phyloP scores from a whole-genome alignment of 306 rosid genomes.

The Glycine tomentella region DNA sequence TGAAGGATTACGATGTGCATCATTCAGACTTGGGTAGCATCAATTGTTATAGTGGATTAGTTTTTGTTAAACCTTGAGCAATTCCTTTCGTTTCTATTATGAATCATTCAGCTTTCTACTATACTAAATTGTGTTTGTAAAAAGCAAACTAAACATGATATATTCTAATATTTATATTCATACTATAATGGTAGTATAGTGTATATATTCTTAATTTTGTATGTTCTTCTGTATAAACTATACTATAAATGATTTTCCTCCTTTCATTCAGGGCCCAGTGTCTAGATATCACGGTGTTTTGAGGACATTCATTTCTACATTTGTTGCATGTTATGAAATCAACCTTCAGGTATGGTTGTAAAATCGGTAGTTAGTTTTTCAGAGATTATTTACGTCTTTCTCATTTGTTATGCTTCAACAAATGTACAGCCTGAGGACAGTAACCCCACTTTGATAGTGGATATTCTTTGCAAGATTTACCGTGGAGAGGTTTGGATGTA shows the following conservation, averaged over 20 bases:
- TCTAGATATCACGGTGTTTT: slow-evolving; percentile 87
- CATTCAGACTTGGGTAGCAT: slow-evolving; percentile 45
- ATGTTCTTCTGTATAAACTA: slow-evolving; percentile 30
- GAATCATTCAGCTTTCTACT: slow-evolving; percentile 33
- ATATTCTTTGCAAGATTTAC: slow-evolving; percentile 86
- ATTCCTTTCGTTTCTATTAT: slow-evolving; percentile 22
- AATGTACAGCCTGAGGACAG: slow-evolving; percentile 73
- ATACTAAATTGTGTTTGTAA: slow-evolving; percentile 8
- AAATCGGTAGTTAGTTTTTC: slow-evolving; percentile 38
- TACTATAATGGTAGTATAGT: background rate
- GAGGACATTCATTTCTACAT: slow-evolving; percentile 87
- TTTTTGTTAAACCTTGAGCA: slow-evolving; percentile 42
- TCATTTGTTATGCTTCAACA: slow-evolving; percentile 52
- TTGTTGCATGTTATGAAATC: slow-evolving; percentile 93
- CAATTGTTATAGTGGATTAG: slow-evolving; percentile 23
- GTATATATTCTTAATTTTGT: slow-evolving; percentile 10
- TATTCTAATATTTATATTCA: slow-evolving; percentile 32
- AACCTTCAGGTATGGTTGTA: slow-evolving; percentile 72
- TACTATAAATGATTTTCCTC: slow-evolving; percentile 30
- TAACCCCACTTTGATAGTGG: slow-evolving; percentile 69
- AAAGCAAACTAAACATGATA: slow-evolving; percentile 15
- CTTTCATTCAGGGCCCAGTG: slow-evolving; percentile 68
- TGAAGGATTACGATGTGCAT: slow-evolving; percentile 88
- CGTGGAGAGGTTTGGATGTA: slow-evolving; percentile 94
- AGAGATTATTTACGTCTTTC: slow-evolving; percentile 39